phyloP scores from a whole-genome alignment of 345 rosid species.

The Capsella bursapastoris region DNA sequence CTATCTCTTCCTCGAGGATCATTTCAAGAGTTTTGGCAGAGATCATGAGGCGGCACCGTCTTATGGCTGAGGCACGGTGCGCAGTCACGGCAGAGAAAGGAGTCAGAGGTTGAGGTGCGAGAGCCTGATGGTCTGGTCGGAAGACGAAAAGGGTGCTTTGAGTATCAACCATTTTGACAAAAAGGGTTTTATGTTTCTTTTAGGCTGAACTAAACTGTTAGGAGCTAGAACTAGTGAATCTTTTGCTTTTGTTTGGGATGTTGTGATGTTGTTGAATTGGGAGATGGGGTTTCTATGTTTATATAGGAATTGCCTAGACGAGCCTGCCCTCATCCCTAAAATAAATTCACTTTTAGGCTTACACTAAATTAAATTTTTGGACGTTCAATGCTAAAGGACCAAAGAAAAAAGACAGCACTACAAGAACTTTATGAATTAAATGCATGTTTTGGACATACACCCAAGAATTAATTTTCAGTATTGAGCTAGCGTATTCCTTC shows the following conservation, averaged over 20 bases:
- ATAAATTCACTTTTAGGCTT: no score
- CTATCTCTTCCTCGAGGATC: slow-evolving; percentile 39
- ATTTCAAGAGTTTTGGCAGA: slow-evolving; percentile 37
- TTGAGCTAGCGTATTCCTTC: slow-evolving; percentile 8
- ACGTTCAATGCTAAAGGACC: slow-evolving; percentile 15
- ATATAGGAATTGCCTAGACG: slow-evolving; percentile 29
- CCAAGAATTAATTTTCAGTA: slow-evolving; percentile 23
- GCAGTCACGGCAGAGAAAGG: slow-evolving; percentile 37
- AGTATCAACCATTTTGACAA: slow-evolving; percentile 20
- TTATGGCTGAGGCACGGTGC: slow-evolving; percentile 22
- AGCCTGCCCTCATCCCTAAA: background rate
- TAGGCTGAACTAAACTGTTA: background rate
- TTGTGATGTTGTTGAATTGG: slow-evolving; percentile 15
- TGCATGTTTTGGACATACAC: slow-evolving; percentile 28
- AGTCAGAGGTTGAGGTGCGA: slow-evolving; percentile 18
- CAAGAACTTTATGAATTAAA: slow-evolving; percentile 34
- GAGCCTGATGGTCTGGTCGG: slow-evolving; percentile 20
- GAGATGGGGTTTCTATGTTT: slow-evolving; percentile 7
- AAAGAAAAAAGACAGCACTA: slow-evolving; percentile 17
- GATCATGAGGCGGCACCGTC: slow-evolving; percentile 30
- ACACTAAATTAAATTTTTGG: background rate
- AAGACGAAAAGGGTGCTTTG: slow-evolving; percentile 20
- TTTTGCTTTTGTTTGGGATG: background rate
- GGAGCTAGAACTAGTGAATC: background rate
- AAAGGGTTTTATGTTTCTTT: background rate